Evolutionary conservation across 768 basidiomycete genomes (phyloP).

Genomic region (Agaricus bisporus): DNA sequence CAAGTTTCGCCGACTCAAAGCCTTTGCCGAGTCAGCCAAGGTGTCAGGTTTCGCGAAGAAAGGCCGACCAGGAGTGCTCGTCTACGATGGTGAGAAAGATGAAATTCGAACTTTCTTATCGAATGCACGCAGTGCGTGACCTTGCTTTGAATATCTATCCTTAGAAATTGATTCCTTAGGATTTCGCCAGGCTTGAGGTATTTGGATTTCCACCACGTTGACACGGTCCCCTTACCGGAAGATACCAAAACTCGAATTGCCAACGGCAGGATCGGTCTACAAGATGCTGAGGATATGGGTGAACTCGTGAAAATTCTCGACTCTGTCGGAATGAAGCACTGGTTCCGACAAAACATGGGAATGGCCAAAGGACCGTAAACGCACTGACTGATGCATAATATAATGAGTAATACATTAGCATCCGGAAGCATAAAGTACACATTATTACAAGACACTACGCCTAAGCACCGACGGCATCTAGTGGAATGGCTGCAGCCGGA

Average conservation of each 20-base stretch:
- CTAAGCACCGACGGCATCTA: constrained; percentile 27
- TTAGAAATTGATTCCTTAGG: not conserved
- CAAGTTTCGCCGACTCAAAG: constrained; percentile 36
- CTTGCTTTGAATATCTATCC: not conserved
- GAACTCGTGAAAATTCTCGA: constrained; percentile 19
- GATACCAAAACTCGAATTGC: constrained; percentile 16
- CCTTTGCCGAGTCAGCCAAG: constrained; percentile 26
- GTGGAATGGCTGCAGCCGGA: constrained; percentile 12
- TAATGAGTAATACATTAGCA: not conserved
- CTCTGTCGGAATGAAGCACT: constrained; percentile 8
- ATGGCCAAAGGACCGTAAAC: constrained; percentile 10
- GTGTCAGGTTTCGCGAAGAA: constrained; percentile 39
- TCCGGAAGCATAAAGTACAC: not conserved
- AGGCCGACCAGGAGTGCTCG: constrained; percentile 36
- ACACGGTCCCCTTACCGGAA: constrained; percentile 23
- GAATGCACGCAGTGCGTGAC: constrained; percentile 27
- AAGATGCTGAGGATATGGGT: constrained; percentile 31
- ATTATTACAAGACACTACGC: constrained; percentile 3
- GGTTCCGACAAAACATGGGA: constrained; percentile 12
- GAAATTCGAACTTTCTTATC: constrained; percentile 31
- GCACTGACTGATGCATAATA: not conserved
- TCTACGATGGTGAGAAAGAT: constrained; percentile 31
- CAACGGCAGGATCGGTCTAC: constrained; percentile 24
- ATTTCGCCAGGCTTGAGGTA: constrained; percentile 29
- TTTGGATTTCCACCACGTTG: constrained; percentile 37